Base-by-base conservation (phyloP, 306 rosid genomes). In the Vigna reflexopilosa region DNA sequence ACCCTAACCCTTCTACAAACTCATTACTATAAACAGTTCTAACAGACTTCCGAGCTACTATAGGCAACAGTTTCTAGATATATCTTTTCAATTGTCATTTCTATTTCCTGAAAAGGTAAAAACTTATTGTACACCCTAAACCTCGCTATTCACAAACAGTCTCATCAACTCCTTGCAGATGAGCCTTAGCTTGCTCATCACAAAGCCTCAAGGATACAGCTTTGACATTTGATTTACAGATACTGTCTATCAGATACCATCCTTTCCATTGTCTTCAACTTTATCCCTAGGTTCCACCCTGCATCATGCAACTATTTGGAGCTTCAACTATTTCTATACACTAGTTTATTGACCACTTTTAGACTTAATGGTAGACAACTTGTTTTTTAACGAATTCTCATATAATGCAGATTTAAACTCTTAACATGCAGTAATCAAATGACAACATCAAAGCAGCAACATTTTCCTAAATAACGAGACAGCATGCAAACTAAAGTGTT, bases 261-360 rank as follows among this genome's bases (percentile, higher is more conserved):
- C 68, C 19, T 55, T 63, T 26, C 34, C 50, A 77, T 56, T 30
- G 54, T n/a, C 78, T 55, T 36, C 75, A 55, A 50, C 56, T 61
- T 71, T 63, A 61, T 80, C 72, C 45, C 56, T 40, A 49, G 50
- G 50, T 16, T 70, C 1, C 76, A 48, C 72, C 82, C 80, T 84
- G 68, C 72, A 64, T 72, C 61, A 28, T 49, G 47, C 9, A n/a
- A 16, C 15, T 22, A 49, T 28, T 28, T 49, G 16, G 47, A 30
- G 45, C 75, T 30, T 70, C 13, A 28, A 17, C 51, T 28, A 47
- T 28, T 28, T 49, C 4, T 28, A 0, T 68, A 26, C 54, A 68
- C 57, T 26, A 47, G 42, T 14, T 45, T 24, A 45, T 1, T 45
- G 56, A 38, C 32, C 26, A 14, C 12, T 15, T 68, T 47, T 47